Base-by-base conservation (phyloP, 257 asterid genomes). In the Solanum etuberosum region DNA sequence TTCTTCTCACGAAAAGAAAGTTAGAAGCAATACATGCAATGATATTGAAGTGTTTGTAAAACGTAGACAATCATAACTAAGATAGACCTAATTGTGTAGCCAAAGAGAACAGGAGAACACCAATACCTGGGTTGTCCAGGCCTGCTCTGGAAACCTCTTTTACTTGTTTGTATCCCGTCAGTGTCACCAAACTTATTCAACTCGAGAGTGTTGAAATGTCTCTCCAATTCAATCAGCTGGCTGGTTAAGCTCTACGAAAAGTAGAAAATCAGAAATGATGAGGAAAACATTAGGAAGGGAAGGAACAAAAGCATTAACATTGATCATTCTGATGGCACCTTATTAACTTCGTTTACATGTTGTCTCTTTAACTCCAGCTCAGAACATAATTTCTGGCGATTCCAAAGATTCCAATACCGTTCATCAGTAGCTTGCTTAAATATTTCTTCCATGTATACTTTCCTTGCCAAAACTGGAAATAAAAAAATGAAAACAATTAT, bases 401-500 rank as follows among this genome's bases (percentile, higher is more conserved):
- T 93, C 98, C 98, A 97, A 67, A 97, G 96, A 86, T 94, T 98
- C 95, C 95, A 94, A 90, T 97, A 97, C 88, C 90, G 91, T 89
- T 86, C 90, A 91, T 97, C 99, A 85, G 93, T 89, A 89, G 97
- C 94, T 93, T 97, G 99, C 94, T 90, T 94, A 88, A 97, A 92
- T 88, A 96, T 90, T 82, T 98, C 97, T 91, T 93, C 95, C 93
- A 95, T 87, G 89, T 95, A 54, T 54, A 87, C 89, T 95, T 96
- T 94, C 94, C 96, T 97, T 6, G 93, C 96, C 90, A 91, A 87
- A 89, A 95, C 99, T 96, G 93, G 46, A 87, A 91, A 80, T 85
- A 86, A 86, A 88, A 20, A 80, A 70, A 18, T 57, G 25, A 20
- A 57, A 20, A 57, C 20, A 57, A 57, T 57, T 57, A 54, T 57